These are phyloP conservation scores for Trametes coccinea DNA, from an alignment of 768 basidiomycete genomes.

Conservation along the genomic window DNA sequence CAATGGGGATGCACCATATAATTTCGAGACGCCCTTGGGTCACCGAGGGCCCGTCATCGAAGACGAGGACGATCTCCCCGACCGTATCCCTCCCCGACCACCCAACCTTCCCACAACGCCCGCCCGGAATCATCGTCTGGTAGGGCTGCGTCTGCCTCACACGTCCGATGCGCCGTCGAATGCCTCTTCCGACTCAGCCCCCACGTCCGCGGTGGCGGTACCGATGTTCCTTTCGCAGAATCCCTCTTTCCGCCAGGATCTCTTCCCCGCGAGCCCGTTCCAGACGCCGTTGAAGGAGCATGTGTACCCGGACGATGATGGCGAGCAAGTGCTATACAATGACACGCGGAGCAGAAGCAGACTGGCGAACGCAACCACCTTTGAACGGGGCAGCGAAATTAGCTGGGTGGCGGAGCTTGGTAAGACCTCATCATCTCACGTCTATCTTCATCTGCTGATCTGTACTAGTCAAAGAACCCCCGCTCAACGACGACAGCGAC, in stretches of 20 bases:
- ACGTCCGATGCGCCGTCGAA: constrained; percentile 53
- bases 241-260: constrained; percentile 54
- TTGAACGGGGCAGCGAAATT: constrained; percentile 47
- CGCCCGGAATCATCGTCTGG: constrained; percentile 38
- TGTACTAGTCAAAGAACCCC: constrained; percentile 57
- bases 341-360: constrained; percentile 28
- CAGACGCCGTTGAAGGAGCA: constrained; percentile 69
- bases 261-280: constrained; percentile 70
- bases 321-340: constrained; percentile 56
- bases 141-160: constrained; percentile 43
- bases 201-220: constrained; percentile 44
- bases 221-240: constrained; percentile 51
- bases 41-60: constrained; percentile 67
- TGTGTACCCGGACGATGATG: constrained; percentile 61
- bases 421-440: constrained; percentile 35
- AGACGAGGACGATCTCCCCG: constrained; percentile 60
- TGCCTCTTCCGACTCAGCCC: constrained; percentile 45
- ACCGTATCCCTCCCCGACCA: constrained; percentile 37
- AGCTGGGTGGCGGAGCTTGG: constrained; percentile 81
- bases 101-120: constrained; percentile 46
- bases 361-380: constrained; percentile 23
- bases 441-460: constrained; percentile 1
- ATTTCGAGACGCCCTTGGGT: constrained; percentile 39
- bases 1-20: constrained; percentile 13
- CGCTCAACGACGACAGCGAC: constrained; percentile 63